These are phyloP conservation scores for Alternaria consortialis DNA, from an alignment of 2,329 filamentous ascomycete genomes.

Conservation along the genomic window DNA sequence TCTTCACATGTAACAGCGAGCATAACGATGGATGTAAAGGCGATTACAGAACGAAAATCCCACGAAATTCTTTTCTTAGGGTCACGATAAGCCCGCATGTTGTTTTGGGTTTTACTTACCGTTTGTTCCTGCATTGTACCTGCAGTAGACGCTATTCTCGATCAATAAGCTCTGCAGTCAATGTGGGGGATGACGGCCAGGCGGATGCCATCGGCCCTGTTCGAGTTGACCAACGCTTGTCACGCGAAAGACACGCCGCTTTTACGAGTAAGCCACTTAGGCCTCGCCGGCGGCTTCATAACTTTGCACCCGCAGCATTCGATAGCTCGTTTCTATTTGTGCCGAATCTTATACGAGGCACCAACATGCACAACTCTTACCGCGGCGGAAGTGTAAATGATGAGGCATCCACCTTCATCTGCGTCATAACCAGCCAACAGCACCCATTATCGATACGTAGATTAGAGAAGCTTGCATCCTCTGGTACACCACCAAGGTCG, in stretches of 20 bases:
- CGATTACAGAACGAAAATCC: constrained; percentile 4
- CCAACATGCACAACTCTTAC: constrained; percentile 40
- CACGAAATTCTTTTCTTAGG: constrained; percentile 26
- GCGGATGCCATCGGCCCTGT: constrained; percentile 36
- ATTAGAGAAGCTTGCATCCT: constrained; percentile 10
- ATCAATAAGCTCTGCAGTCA: constrained; percentile 36
- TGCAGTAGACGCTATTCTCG: constrained; percentile 49
- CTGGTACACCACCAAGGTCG: constrained; percentile 14
- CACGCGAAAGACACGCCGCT: constrained; percentile 30
- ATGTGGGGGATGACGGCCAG: constrained; percentile 40
- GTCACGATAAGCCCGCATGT: constrained; percentile 29
- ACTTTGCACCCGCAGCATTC: constrained; percentile 33
- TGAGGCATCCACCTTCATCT: constrained; percentile 18
- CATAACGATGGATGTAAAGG: constrained; percentile 12
- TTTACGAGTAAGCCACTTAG: constrained; percentile 25
- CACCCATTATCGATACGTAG: constrained; percentile 31
- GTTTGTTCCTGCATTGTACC: constrained; percentile 46
- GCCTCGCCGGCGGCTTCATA: constrained; percentile 37
- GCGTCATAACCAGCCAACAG: constrained; percentile 9
- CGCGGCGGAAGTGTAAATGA: constrained; percentile 19
- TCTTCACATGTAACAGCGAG: constrained; percentile 19
- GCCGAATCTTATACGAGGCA: constrained; percentile 45
- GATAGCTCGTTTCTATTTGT: constrained; percentile 49
- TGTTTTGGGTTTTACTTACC: constrained; percentile 24
- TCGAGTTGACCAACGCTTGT: constrained; percentile 40